A percentile compares a stretch with the other conserved stretches of the same genome.
Conservation (phyloP, 2,329 filamentous ascomycete genomes). For the Xylariales sp. region DNA sequence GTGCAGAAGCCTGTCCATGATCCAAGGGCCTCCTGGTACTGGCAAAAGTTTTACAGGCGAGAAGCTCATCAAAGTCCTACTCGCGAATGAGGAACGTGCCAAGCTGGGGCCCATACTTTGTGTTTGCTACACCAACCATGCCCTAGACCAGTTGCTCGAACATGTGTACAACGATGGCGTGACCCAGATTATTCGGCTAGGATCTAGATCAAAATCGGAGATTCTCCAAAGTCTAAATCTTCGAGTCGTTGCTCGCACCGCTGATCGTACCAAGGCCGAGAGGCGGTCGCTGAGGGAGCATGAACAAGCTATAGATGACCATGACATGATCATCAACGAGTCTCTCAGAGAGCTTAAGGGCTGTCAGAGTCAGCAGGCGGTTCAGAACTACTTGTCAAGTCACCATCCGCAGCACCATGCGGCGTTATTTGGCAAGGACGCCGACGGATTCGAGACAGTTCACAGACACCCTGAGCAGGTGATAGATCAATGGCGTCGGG, state of each 20-base stretch:
- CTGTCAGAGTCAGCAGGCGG: slow-evolving; percentile 5
- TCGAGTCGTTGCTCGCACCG: slow-evolving; percentile 26
- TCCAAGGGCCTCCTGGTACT: slow-evolving; percentile 68
- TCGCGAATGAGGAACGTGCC: slow-evolving; percentile 35
- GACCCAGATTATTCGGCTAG: slow-evolving; percentile 55
- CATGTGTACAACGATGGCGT: slow-evolving; percentile 43
- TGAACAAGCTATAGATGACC: slow-evolving; percentile 12
- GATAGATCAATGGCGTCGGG: slow-evolving; percentile 18
- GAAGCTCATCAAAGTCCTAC: slow-evolving; percentile 49
- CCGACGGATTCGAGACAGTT: slow-evolving; percentile 22
- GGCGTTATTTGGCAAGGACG: slow-evolving; percentile 24
- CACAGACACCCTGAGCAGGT: slow-evolving; percentile 9
- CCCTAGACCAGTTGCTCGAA: slow-evolving; percentile 54
- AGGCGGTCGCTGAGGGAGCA: slow-evolving; percentile 25
- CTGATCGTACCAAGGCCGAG: slow-evolving; percentile 34
- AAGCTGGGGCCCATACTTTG: slow-evolving; percentile 45
- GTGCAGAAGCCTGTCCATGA: slow-evolving; percentile 49
- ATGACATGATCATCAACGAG: slow-evolving; percentile 1
- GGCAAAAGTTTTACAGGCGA: slow-evolving; percentile 62
- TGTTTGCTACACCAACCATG: slow-evolving; percentile 48
- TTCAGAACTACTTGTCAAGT: slow-evolving; percentile 17
- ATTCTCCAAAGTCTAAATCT: slow-evolving; percentile 47
- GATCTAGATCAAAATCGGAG: slow-evolving; percentile 52
- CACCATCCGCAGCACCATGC: slow-evolving; percentile 17
- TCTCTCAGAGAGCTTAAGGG: slow-evolving; percentile 1